Percentiles rank a stretch among this genome's conserved stretches.
Evolutionary conservation across 2,329 filamentous ascomycete genomes (phyloP).

Genomic region (Ascomycota sp.): DNA sequence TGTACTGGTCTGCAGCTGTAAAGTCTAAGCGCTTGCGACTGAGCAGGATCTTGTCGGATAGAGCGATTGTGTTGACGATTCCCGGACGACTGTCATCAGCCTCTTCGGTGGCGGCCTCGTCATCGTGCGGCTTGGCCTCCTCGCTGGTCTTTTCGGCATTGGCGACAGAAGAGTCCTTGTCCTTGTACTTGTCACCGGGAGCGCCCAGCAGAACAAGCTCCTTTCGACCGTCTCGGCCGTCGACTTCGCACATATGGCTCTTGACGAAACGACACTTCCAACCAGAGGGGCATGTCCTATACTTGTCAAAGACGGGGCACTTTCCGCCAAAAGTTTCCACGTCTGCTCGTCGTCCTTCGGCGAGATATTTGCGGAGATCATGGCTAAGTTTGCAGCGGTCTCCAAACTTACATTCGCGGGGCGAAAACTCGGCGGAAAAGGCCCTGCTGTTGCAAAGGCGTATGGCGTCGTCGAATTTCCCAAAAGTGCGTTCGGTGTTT

Average conservation of each 20-base stretch:
- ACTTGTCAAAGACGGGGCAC: slow-evolving; percentile 62
- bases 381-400: slow-evolving; percentile 68
- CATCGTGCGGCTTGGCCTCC: slow-evolving; percentile 12
- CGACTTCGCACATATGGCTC: slow-evolving; percentile 69
- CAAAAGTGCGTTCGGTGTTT: slow-evolving; percentile 68
- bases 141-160: slow-evolving; percentile 1
- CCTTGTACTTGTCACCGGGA: background rate
- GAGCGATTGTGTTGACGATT: slow-evolving; percentile 54
- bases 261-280: slow-evolving; percentile 89
- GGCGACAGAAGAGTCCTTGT: no score
- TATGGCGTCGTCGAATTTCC: slow-evolving; percentile 56
- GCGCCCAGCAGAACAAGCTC: slow-evolving; percentile 52
- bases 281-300: slow-evolving; percentile 60
- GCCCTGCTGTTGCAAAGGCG: slow-evolving; percentile 59
- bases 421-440: slow-evolving; percentile 61
- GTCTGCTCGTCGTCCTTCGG: slow-evolving; percentile 62
- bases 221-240: slow-evolving; percentile 58
- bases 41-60: slow-evolving; percentile 52
- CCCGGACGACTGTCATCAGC: slow-evolving; percentile 34
- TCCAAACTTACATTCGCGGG: slow-evolving; percentile 54
- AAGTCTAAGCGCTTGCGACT: slow-evolving; percentile 51
- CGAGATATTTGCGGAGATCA: slow-evolving; percentile 68
- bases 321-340: slow-evolving; percentile 54
- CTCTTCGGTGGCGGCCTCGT: slow-evolving; percentile 10
- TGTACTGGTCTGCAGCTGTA: slow-evolving; percentile 54